These are phyloP conservation scores for Drechmeria coniospora DNA, from an alignment of 2,329 filamentous ascomycete genomes.

Conservation along the genomic window DNA sequence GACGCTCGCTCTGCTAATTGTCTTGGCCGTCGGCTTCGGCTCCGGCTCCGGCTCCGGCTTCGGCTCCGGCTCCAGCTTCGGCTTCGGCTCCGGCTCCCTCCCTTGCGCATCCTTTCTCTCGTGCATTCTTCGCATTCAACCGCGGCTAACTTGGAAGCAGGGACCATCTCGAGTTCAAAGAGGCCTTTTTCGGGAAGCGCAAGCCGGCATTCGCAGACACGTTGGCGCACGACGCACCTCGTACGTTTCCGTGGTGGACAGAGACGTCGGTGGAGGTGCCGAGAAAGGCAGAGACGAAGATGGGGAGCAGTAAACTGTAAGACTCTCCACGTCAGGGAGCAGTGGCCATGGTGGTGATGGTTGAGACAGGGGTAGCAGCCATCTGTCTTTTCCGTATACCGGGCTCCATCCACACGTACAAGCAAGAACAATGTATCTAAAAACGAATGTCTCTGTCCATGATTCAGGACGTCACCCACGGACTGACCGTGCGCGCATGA, in stretches of 20 bases:
- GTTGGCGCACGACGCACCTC: background rate
- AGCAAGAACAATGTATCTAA: no score
- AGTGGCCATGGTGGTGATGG: no score
- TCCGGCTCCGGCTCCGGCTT: background rate
- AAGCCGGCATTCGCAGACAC: background rate
- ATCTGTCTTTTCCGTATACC: background rate
- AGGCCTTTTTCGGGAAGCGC: slow-evolving; percentile 1
- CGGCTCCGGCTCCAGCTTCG: background rate
- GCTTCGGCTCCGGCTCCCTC: background rate
- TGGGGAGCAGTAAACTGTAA: background rate
- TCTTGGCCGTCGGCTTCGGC: background rate
- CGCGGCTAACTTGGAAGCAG: no score
- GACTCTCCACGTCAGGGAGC: no score
- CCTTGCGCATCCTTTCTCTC: background rate
- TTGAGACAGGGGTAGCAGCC: no score
- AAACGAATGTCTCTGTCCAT: no score
- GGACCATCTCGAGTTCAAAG: slow-evolving; percentile 2
- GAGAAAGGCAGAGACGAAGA: background rate
- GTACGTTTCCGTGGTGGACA: background rate
- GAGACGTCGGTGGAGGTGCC: background rate
- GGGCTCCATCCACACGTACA: background rate
- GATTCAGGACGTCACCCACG: no score
- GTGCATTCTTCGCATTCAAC: no score
- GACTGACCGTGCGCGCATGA: no score
- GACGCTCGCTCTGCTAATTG: background rate